Base-by-base conservation (phyloP, 257 asterid genomes). In the Scutellaria galericulata region DNA sequence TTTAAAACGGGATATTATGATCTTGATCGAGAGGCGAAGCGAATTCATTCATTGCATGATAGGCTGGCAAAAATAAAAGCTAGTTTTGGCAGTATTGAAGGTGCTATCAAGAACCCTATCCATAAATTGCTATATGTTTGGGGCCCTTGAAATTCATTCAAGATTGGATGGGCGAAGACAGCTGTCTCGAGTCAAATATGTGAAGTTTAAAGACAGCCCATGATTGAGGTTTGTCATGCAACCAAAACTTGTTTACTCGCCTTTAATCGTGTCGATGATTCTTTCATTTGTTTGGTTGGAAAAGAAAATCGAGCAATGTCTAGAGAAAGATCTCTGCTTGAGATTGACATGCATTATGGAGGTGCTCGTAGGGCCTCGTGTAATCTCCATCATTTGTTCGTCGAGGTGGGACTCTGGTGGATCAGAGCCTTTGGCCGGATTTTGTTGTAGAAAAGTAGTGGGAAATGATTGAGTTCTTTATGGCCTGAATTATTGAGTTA, bases 401-500 rank as follows among this genome's bases (percentile, higher is more conserved):
- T 64, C 52, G 67, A 22, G 71, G 73, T 67, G 84, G 82, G 85
- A 18, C 74, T 66, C 47, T 1, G 13, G 61, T 31, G 52, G 68
- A 75, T 59, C 50, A 5, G 73, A 59, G 82, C 83, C 66, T 74
- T 81, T 80, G 83, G 91, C 56, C 55, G 58, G 51, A 66, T 83
- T 35, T 68, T 12, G 76, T 57, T 75, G 1, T 45, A 35, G 58
- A 59, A 77, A 70, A 55, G 73, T 45, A 35, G 84, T 77, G 85
- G 89, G 85, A 77, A 73, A 70, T 57, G 77, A 20, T 37, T 50
- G 40, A 14, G 70, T 44, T 75, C 73, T 79, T 81, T 70, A 46
- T 82, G 64, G 78, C 53, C 35, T 64, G 83, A 83, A 87, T 82
- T 74, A 89, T 85, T 87, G 84, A 72, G 81, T 67, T 15, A 61